phyloP scores from a whole-genome alignment of 352 stramenopile species.

The Globisporangium ultimum region DNA sequence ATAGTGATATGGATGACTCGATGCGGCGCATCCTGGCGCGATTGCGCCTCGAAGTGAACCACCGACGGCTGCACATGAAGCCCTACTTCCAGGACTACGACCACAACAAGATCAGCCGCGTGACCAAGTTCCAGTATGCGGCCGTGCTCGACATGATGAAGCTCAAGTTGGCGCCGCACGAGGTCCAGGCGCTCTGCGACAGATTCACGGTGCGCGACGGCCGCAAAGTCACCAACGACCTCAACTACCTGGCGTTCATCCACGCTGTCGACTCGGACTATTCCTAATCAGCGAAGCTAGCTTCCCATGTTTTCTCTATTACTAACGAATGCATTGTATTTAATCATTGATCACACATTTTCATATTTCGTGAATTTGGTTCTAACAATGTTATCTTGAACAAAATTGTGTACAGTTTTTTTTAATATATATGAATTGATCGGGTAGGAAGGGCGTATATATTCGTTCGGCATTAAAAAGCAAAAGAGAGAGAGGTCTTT shows the following conservation, averaged over 20 bases:
- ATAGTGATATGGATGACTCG: constrained; percentile 13
- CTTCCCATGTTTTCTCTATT: neutral
- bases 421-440: neutral
- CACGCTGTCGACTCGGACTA: constrained; percentile 69
- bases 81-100: constrained; percentile 88
- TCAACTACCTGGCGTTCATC: constrained; percentile 81
- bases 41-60: constrained; percentile 53
- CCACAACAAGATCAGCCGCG: constrained; percentile 62
- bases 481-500: constrained; percentile 21
- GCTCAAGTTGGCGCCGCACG: constrained; percentile 36
- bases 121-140: constrained; percentile 83
- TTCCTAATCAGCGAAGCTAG: constrained; percentile 18
- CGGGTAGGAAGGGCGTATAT: constrained; percentile 39
- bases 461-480: constrained; percentile 36
- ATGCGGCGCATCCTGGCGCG: constrained; percentile 36
- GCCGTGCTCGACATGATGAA: constrained; percentile 86
- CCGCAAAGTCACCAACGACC: constrained; percentile 53
- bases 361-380: too few relatives aligned
- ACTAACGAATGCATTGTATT: too few relatives aligned
- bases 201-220: constrained; percentile 55
- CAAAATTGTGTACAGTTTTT: too few relatives aligned
- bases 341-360: too few relatives aligned
- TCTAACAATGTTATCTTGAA: too few relatives aligned
- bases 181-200: constrained; percentile 48
- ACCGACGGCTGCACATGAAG: constrained; percentile 79